These are phyloP conservation scores for Ceratobasidium sp. DNA, from an alignment of 1,284 basidiomycete species.

Conservation along the genomic window DNA sequence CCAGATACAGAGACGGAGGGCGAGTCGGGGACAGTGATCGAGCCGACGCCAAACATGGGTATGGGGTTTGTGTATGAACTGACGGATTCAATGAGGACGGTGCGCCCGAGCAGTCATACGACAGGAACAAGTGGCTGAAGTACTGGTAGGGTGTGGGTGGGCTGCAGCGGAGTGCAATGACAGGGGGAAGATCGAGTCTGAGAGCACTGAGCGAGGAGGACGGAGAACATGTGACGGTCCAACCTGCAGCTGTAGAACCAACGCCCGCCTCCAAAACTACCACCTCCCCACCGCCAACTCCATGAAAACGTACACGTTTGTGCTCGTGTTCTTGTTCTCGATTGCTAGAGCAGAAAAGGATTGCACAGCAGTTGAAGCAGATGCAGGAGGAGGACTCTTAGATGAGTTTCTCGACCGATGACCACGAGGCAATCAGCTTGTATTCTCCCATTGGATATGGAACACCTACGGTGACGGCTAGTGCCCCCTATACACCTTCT, in stretches of 20 bases:
- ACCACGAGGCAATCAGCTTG: slow-evolving; percentile 23
- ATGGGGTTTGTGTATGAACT: slow-evolving; percentile 20
- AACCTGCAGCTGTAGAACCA: background rate
- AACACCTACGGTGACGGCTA: slow-evolving; percentile 9
- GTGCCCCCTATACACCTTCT: slow-evolving; percentile 1
- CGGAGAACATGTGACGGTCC: background rate
- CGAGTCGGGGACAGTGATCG: slow-evolving; percentile 37
- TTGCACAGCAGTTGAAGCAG: slow-evolving; percentile 37
- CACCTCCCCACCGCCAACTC: slow-evolving; percentile 11
- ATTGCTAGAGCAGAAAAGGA: slow-evolving; percentile 29
- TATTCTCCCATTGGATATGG: slow-evolving; percentile 28
- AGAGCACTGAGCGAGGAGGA: slow-evolving; percentile 26
- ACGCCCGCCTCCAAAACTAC: background rate
- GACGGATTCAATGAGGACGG: slow-evolving; percentile 35
- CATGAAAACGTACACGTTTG: slow-evolving; percentile 40
- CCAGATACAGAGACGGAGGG: slow-evolving; percentile 42
- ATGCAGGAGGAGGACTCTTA: slow-evolving; percentile 22
- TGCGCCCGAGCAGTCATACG: slow-evolving; percentile 11
- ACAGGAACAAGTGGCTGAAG: background rate
- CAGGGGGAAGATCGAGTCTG: slow-evolving; percentile 38
- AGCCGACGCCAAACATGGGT: slow-evolving; percentile 29
- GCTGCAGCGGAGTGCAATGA: slow-evolving; percentile 35
- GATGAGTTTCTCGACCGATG: slow-evolving; percentile 41
- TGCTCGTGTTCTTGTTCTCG: slow-evolving; percentile 41
- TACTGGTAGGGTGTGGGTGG: background rate